Evolutionary conservation across 306 rosid genomes (phyloP), one percentile per base, ranked within the genome.

Genomic region (Begonia fuchsioides): DNA sequence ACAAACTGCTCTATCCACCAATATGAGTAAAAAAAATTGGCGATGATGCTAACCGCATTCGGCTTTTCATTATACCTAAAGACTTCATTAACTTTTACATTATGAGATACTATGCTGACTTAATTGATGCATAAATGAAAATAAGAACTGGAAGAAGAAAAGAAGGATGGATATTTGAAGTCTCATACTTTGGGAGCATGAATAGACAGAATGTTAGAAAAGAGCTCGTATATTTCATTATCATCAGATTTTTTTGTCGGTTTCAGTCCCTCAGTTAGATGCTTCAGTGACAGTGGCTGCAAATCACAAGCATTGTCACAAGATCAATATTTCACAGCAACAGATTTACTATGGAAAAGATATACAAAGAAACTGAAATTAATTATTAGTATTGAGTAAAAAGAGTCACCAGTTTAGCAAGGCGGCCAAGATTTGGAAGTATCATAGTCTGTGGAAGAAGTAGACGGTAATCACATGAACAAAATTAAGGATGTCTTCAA

Each of bases 181-280:
- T 19, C 70, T n/a, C n/a, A n/a, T n/a, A 84, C 97, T 94, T 90
- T 84, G 0, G 98, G 98, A 48, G 81, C 95, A 61, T 75, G 46
- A 38, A 90, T 12, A 60, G 65, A 65, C 66, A 90, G 54, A 55
- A 77, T 81, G 75, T 90, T 90, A 14, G 81, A 68, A 63, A 90
- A 90, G 53, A 90, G 85, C 78, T 81, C 85, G 59, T 51, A 70
- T 61, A 90, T 76, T 65, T 81, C 82, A 38, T 58, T 68, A 43
- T 81, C 84, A 39, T 79, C 94, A 5, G 84, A 65, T 65, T 77
- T 77, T 74, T 79, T 85, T 13, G 75, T 69, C 32, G 59, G 85
- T 65, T 82, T 79, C 14, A 84, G 72, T 59, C 90, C 95, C 61
- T 76, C 87, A 5, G 92, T 71, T 67, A 82, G 81, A 50, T 76